Evolutionary conservation across 2,329 filamentous ascomycete species (phyloP).

Genomic region (Penicillium sp.): DNA sequence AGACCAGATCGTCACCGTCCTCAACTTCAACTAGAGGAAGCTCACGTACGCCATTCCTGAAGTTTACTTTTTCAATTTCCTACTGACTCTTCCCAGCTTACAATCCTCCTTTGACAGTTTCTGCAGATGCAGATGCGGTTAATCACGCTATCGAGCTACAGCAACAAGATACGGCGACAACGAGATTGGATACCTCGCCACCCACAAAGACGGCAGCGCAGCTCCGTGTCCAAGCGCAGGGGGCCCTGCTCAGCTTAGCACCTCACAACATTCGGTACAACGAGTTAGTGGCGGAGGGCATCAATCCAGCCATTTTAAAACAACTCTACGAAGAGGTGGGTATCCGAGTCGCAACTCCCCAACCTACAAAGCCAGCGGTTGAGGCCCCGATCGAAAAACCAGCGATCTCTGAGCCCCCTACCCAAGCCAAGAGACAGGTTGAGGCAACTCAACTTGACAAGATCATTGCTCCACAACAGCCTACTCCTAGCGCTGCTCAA

Average conservation of each 20-base stretch:
- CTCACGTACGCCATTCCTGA: constrained; percentile 30
- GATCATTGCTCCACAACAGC: background rate
- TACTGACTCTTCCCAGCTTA: constrained; percentile 35
- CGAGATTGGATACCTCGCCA: background rate
- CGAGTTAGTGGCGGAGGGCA: constrained; percentile 71
- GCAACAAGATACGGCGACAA: constrained; percentile 2
- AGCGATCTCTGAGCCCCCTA: background rate
- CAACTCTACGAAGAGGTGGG: constrained; percentile 69
- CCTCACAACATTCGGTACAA: constrained; percentile 70
- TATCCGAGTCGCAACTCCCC: constrained; percentile 45
- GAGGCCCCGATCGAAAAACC: constrained; percentile 9
- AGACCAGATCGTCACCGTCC: constrained; percentile 24
- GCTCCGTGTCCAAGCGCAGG: constrained; percentile 56
- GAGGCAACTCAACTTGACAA: background rate
- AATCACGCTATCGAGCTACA: constrained; percentile 15
- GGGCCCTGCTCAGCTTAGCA: constrained; percentile 64
- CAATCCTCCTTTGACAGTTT: constrained; percentile 34
- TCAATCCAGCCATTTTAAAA: constrained; percentile 64
- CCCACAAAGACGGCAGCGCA: constrained; percentile 35
- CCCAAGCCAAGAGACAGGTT: background rate
- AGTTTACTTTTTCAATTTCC: background rate
- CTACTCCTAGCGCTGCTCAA: background rate
- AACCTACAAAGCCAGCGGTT: background rate
- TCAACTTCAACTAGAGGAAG: constrained; percentile 30
- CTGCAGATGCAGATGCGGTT: constrained; percentile 20